Percentiles rank a stretch among this genome's conserved stretches.
Conservation (phyloP, 495 filamentous ascomycete genomes). For the Lineolata rhizophorae region DNA sequence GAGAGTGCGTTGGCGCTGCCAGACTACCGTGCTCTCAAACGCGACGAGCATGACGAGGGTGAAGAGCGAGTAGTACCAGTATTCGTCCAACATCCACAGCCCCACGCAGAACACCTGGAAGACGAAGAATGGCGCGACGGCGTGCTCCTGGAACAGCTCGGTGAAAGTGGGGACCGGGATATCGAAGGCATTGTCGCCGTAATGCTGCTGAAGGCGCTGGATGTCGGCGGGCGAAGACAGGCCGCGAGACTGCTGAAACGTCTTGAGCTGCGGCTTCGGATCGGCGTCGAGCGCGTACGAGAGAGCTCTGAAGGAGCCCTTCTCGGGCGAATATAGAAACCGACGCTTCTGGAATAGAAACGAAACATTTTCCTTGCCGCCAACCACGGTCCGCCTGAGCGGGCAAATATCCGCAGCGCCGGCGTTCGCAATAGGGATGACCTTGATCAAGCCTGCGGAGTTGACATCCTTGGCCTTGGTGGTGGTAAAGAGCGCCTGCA, state of each 20-base stretch:
- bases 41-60: conserved; percentile 94
- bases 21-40: conserved; percentile 97
- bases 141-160: conserved; percentile 95
- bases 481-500: conserved; percentile 64
- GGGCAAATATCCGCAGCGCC: conserved; percentile 75
- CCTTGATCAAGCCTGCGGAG: conserved; percentile 75
- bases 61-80: conserved; percentile 99
- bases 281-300: conserved; percentile 68
- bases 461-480: conserved; percentile 45
- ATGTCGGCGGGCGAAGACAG: conserved; percentile 49
- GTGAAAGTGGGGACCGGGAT: conserved; percentile 90
- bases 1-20: conserved; percentile 94
- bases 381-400: conserved; percentile 51
- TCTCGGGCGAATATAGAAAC: conserved; percentile 60
- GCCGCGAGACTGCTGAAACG: conserved; percentile 60
- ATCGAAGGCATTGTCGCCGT: conserved; percentile 92
- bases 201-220: conserved; percentile 63
- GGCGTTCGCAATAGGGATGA: conserved; percentile 76
- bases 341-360: conserved; percentile 98
- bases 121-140: conserved; percentile 96
- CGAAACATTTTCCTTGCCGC: conserved; percentile 51
- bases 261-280: conserved; percentile 50
- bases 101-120: conserved; percentile 99
- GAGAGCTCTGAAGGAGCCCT: conserved; percentile 52
- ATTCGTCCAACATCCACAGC: conserved; percentile 96